phyloP scores from a whole-genome alignment of 306 rosid species.

The Erythrophleum fordii region DNA sequence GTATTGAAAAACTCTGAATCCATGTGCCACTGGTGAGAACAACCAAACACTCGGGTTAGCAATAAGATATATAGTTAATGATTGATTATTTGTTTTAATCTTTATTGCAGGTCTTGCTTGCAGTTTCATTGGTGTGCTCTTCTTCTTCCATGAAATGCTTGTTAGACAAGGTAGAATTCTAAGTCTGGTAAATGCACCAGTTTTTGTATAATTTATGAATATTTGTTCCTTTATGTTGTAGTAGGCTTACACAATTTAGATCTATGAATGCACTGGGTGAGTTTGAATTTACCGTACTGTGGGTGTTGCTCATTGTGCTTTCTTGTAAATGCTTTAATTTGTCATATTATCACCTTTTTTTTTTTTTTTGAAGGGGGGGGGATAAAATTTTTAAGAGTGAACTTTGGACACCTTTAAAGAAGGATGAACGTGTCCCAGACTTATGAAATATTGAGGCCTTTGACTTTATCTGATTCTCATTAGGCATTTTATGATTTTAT shows the following conservation, averaged over 20 bases:
- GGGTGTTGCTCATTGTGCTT: not conserved
- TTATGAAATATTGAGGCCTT: not conserved
- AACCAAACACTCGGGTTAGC: not conserved
- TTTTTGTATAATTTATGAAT: slow-evolving; percentile 8
- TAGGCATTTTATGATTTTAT: not conserved
- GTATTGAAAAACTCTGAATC: not conserved
- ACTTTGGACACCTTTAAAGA: slow-evolving; percentile 7
- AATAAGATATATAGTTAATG: not conserved
- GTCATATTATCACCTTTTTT: not conserved
- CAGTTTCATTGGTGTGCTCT: slow-evolving; percentile 82
- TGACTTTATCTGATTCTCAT: not conserved
- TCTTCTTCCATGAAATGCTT: slow-evolving; percentile 63
- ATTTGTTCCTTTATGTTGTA: not conserved
- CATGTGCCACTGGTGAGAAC: not conserved
- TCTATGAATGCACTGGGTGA: not conserved
- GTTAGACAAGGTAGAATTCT: slow-evolving; percentile 60
- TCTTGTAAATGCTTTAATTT: not conserved
- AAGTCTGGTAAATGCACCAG: slow-evolving; percentile 29
- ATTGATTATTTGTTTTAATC: slow-evolving; percentile 21
- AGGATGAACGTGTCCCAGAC: not conserved
- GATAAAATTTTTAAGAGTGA: not conserved
- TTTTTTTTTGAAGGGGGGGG: not conserved
- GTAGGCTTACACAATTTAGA: slow-evolving; percentile 2
- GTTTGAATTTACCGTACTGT: not conserved
- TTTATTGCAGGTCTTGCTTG: slow-evolving; percentile 74